A percentile compares a stretch with the other conserved stretches of the same genome.
Evolutionary conservation across 1,284 basidiomycete species (phyloP).

Genomic region (Ceratobasidium papillatum): DNA sequence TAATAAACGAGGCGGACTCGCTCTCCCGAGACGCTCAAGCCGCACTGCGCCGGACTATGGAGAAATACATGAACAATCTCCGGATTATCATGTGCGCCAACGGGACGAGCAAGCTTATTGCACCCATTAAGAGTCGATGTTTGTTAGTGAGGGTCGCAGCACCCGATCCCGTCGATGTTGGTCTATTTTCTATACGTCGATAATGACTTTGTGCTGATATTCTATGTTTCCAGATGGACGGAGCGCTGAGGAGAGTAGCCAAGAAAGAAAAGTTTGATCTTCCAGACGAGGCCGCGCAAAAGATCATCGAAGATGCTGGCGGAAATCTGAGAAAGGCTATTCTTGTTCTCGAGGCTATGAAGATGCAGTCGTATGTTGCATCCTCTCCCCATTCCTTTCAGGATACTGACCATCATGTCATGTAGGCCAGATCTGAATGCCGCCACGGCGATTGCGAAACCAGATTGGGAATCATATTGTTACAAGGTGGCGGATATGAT

Average conservation of each 20-base stretch:
- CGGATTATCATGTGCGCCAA: conserved; percentile 98
- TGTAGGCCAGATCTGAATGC: conserved; percentile 75
- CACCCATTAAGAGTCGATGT: conserved; percentile 95
- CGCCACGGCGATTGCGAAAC: conserved; percentile 84
- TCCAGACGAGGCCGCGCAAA: conserved; percentile 73
- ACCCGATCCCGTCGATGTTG: conserved; percentile 78
- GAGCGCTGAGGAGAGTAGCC: conserved; percentile 83
- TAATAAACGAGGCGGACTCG: conserved; percentile 98
- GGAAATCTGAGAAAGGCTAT: conserved; percentile 97
- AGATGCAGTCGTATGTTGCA: conserved; percentile 84
- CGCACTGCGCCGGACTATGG: conserved; percentile 97
- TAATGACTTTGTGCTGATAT: neutral
- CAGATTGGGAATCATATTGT: conserved; percentile 99
- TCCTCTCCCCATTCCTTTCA: neutral
- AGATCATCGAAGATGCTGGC: conserved; percentile 82
- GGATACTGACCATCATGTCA: neutral
- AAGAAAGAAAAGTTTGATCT: conserved; percentile 83
- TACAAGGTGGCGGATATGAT: conserved; percentile 93
- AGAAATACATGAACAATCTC: conserved; percentile 99
- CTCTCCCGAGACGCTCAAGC: conserved; percentile 96
- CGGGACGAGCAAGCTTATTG: conserved; percentile 95
- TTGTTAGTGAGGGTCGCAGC: conserved; percentile 93
- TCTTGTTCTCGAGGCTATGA: conserved; percentile 92
- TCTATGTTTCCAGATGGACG: conserved; percentile 70
- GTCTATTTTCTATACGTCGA: conserved; percentile 44